Conservation (phyloP, 768 basidiomycete species). For the Kwoniella europaea region DNA sequence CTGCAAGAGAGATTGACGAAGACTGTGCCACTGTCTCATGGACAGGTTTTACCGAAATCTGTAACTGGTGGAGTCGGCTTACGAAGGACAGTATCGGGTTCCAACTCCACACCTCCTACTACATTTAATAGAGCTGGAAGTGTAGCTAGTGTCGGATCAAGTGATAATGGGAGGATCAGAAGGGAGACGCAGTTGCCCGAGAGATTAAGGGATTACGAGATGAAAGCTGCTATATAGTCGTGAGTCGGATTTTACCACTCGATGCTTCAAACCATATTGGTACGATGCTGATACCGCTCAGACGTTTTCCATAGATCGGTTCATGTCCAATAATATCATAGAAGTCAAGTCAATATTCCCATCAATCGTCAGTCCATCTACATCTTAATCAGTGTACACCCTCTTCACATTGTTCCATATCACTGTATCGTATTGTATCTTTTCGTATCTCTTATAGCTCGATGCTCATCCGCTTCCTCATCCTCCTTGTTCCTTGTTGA, state of each 20-base stretch:
- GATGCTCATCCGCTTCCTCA: too few species aligned
- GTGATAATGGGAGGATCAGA: constrained; percentile 23
- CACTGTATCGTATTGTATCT: neutral
- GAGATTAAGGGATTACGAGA: constrained; percentile 42
- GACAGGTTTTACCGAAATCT: constrained; percentile 7
- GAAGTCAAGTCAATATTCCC: neutral
- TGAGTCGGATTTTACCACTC: neutral
- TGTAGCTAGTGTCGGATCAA: constrained; percentile 16
- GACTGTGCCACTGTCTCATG: constrained; percentile 17
- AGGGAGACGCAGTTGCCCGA: constrained; percentile 37
- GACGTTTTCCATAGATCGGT: neutral
- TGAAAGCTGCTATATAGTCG: constrained; percentile 5
- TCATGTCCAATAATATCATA: neutral
- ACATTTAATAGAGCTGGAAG: constrained; percentile 6
- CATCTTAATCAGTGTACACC: constrained; percentile 25
- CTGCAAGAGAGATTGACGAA: constrained; percentile 12
- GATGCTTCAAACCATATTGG: neutral
- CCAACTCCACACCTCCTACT: neutral
- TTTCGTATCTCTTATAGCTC: neutral
- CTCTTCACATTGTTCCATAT: neutral
- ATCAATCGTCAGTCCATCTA: neutral
- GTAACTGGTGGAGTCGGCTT: constrained; percentile 4
- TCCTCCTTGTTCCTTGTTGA: neutral
- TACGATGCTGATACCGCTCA: neutral
- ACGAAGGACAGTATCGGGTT: constrained; percentile 1